Evolutionary conservation across 306 rosid genomes (phyloP).

Genomic region (Inga oerstediana): DNA sequence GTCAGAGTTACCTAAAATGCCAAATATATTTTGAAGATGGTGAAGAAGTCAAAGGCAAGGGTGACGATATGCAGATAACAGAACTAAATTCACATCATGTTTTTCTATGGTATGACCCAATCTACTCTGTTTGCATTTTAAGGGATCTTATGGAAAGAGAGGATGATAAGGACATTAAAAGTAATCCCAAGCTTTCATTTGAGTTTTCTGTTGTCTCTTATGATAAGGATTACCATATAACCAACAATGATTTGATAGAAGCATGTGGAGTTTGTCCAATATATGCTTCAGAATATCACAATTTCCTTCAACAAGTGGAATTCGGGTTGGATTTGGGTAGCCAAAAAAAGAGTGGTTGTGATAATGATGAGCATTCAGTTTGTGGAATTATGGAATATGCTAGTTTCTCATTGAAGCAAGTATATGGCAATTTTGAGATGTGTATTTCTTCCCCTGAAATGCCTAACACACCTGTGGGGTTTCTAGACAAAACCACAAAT

Average conservation of each 20-base stretch:
- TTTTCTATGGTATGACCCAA: conserved; percentile 26
- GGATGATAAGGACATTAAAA: background rate
- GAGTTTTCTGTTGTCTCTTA: conserved; percentile 11
- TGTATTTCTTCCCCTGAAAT: background rate
- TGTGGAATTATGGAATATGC: background rate
- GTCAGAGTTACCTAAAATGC: background rate
- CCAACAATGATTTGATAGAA: background rate
- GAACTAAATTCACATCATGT: conserved; percentile 29
- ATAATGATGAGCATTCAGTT: conserved; percentile 1
- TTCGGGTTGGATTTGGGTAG: background rate
- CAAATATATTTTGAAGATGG: conserved; percentile 3
- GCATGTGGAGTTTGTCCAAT: conserved; percentile 3
- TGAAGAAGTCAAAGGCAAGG: background rate
- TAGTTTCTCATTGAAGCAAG: background rate
- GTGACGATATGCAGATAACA: background rate
- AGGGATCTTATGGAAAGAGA: background rate
- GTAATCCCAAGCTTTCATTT: background rate
- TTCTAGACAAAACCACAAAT: background rate
- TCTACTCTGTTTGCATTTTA: background rate
- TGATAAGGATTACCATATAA: background rate
- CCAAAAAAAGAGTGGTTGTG: too few species aligned
- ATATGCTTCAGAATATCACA: conserved; percentile 15
- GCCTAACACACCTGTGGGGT: background rate
- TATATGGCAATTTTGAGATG: background rate
- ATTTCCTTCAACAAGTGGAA: conserved; percentile 1